Base-by-base conservation (phyloP, 768 basidiomycete species). In the Steccherinum ochraceum region DNA sequence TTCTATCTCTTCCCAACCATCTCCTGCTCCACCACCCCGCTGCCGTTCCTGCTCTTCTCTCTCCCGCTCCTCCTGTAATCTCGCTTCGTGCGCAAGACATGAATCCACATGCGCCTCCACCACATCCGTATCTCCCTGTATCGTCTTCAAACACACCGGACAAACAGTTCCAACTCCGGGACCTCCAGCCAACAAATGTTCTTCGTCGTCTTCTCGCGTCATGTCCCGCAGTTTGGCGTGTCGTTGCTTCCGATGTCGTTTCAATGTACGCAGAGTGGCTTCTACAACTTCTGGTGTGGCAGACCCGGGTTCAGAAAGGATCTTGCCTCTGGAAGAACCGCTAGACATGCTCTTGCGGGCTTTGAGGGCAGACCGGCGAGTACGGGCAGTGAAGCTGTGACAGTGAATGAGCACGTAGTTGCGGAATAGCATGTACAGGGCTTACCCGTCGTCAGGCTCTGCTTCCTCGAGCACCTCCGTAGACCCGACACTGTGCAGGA, bases 51-150 rank as follows among this genome's bases (percentile, higher is more conserved):
- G 66, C 55, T 53, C 48, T 42, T 45, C 69, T 66, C 43, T 67
- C 41, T 68, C 65, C 46, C 73, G 64, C 42, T 74, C 72, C 47
- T 73, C 75, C 54, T 75, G 72, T 30, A 74, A 45, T 47, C 71
- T 64, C 26, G 64, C 70, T 57, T 81, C 78, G 58, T 86, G 70
- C 3, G 79, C 80, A 40, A 92, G 64, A 62, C 89, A 92, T 5
- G 86, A 73, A 58, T 92, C 86, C n/a, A 92, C 77, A 66, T 92
- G 89, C 13, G 86, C 87, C 57, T 87, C 81, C 2, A 88, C 60
- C 7, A 89, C 81, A 53, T 89, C 89, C 41, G 74, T 71, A 58
- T 89, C 88, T 1, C 88, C 89, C 43, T 66, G 68, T 1, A 89
- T 72, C 13, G 64, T 65, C 39, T 67, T 66, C 42, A 73, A 65